Conservation (phyloP, 192 early-diverging fungal genomes). For the Podila epigama region DNA sequence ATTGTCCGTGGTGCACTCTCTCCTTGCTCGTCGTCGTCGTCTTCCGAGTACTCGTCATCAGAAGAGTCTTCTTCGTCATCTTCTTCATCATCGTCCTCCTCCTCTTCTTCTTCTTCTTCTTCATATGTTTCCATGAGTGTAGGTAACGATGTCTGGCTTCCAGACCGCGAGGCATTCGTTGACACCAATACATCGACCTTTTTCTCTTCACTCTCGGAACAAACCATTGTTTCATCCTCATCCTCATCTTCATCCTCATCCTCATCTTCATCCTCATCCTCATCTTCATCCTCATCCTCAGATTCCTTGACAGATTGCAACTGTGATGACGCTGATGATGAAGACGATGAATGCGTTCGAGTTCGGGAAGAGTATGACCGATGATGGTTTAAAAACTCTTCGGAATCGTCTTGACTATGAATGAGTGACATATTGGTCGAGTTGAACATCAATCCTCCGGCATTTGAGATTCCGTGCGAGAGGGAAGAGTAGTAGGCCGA, state of each 20-base stretch:
- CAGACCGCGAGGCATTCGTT: background rate
- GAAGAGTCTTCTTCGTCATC: slow-evolving; percentile 4
- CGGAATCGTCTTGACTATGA: slow-evolving; percentile 30
- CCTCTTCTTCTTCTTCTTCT: slow-evolving; percentile 16
- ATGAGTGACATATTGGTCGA: slow-evolving; percentile 6
- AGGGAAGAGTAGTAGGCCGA: slow-evolving; percentile 10
- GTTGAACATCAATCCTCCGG: slow-evolving; percentile 15
- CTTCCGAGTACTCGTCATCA: background rate
- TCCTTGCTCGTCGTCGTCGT: background rate
- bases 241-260: background rate
- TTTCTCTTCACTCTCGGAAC: background rate
- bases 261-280: too few species aligned
- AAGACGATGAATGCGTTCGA: background rate
- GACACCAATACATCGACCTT: too few species aligned
- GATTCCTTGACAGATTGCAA: background rate
- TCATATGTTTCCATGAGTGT: slow-evolving; percentile 9
- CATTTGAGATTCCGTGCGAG: slow-evolving; percentile 18
- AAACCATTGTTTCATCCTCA: too few species aligned
- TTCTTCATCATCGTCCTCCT: slow-evolving; percentile 9
- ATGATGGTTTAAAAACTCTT: slow-evolving; percentile 17
- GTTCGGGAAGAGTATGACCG: slow-evolving; percentile 18
- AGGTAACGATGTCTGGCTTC: slow-evolving; percentile 5
- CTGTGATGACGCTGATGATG: background rate
- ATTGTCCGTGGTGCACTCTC: slow-evolving; percentile 23
- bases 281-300: background rate